Evolutionary conservation across 331 rosid genomes (phyloP), one percentile per base, ranked within the genome.

Genomic region (Pyracantha coccinea): DNA sequence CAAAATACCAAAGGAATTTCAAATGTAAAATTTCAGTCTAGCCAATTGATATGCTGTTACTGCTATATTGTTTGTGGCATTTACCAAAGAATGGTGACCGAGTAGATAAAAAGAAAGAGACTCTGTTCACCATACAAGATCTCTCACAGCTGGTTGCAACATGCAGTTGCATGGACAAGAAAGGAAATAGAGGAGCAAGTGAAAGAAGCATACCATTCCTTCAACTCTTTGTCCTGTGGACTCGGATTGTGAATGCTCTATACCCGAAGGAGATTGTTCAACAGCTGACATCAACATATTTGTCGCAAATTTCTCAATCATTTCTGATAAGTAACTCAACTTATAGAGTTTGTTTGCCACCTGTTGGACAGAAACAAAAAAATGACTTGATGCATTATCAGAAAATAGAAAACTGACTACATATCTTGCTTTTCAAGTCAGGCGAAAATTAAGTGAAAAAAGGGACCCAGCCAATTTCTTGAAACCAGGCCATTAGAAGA

Each of bases 291-390:
- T 67, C 88, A 95, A 90, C 97, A 83, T 89, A 60, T 86, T 71
- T 75, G 87, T 90, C 1, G 99, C 97, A 85, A 85, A 87, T 54
- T 89, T 88, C 83, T 90, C 97, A 72, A 95, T 89, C 66, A 76
- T 87, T 69, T 88, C 97, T 14, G 93, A 85, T 70, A 95, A 32
- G 83, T 90, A 95, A 74, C 82, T 89, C 67, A 95, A 90, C 85
- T 83, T 97, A 85, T 86, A 95, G 68, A 95, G 97, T 85, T 95
- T 95, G 87, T 92, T 92, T 68, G 97, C 95, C 85, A 95, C 99
- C 99, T 95, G 80, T 71, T 52, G 67, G 77, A 64, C 25, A 33
- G 61, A 72, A 63, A 72, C 5, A 83, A 70, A 79, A 32, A 29
- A 4, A 38, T 23, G 17, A 33, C 38, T 13, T n/a, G 65, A 8